These are phyloP conservation scores for Dichotomopilus funicola DNA, from an alignment of 2,329 filamentous ascomycete genomes.

Conservation along the genomic window DNA sequence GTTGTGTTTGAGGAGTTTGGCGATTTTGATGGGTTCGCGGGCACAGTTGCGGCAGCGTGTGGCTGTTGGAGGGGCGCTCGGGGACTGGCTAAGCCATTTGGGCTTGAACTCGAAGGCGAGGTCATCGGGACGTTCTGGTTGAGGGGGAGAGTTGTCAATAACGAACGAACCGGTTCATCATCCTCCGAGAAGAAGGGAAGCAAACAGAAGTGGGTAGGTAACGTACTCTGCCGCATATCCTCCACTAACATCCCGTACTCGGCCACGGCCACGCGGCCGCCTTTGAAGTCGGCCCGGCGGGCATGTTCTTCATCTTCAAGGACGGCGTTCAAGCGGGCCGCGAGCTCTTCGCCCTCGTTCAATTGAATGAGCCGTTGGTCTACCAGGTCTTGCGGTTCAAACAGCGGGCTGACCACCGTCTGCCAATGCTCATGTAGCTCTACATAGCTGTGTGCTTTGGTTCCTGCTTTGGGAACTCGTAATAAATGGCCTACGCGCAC, in stretches of 20 bases:
- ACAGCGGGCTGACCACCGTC: constrained; percentile 48
- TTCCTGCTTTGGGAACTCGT: constrained; percentile 52
- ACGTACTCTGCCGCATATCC: constrained; percentile 56
- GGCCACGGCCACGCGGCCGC: constrained; percentile 45
- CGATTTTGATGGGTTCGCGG: constrained; percentile 26
- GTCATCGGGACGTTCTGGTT: constrained; percentile 23
- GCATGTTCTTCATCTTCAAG: constrained; percentile 39
- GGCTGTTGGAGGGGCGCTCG: constrained; percentile 56
- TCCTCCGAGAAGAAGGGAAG: not conserved
- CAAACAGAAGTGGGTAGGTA: not conserved
- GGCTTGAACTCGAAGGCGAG: constrained; percentile 69
- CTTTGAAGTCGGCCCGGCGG: constrained; percentile 38
- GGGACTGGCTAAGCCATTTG: constrained; percentile 76
- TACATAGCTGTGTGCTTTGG: constrained; percentile 40
- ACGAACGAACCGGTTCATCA: not conserved
- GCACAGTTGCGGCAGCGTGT: constrained; percentile 72
- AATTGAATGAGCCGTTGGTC: constrained; percentile 48
- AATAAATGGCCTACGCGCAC: constrained; percentile 42
- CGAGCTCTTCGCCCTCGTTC: constrained; percentile 33
- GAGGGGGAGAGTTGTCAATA: not conserved
- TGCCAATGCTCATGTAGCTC: constrained; percentile 43
- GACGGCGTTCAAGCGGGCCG: constrained; percentile 45
- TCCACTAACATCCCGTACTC: constrained; percentile 65
- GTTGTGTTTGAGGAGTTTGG: constrained; percentile 27
- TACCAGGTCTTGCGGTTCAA: constrained; percentile 47